phyloP scores from a whole-genome alignment of 768 basidiomycete genomes.

The Galerina marginata region DNA sequence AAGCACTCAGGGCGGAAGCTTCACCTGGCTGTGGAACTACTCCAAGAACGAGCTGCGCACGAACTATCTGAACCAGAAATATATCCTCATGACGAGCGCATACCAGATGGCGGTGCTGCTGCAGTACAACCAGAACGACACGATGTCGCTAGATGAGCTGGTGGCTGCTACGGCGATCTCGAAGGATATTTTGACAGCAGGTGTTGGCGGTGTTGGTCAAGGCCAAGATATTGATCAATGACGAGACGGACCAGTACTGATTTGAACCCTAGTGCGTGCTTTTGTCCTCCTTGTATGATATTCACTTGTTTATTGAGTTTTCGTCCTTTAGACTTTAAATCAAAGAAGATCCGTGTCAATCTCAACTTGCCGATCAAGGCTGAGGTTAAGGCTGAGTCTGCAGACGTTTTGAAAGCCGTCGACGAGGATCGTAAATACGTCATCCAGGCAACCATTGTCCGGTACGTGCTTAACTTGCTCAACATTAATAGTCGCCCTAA shows the following conservation, averaged over 20 bases:
- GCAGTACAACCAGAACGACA: conserved; percentile 94
- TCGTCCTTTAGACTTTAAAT: conserved; percentile 72
- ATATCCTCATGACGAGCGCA: conserved; percentile 94
- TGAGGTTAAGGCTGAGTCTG: conserved; percentile 90
- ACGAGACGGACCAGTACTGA: conserved; percentile 91
- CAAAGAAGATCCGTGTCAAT: conserved; percentile 92
- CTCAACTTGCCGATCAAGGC: conserved; percentile 93
- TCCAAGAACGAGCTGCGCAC: conserved; percentile 97
- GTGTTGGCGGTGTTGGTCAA: conserved; percentile 78
- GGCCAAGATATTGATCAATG: conserved; percentile 87
- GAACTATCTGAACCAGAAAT: conserved; percentile 93
- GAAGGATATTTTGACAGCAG: conserved; percentile 80
- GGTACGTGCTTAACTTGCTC: conserved; percentile 41
- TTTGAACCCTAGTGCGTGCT: conserved; percentile 71
- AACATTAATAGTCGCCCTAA: neutral
- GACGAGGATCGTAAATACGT: conserved; percentile 98
- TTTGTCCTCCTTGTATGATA: neutral
- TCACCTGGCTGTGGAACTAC: conserved; percentile 99
- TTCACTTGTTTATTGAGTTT: neutral
- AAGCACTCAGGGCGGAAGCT: conserved; percentile 96
- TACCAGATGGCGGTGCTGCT: conserved; percentile 97
- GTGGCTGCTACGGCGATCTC: conserved; percentile 78
- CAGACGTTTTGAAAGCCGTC: conserved; percentile 90
- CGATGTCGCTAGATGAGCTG: conserved; percentile 82
- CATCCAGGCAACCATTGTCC: conserved; percentile 93